A percentile compares a stretch with the other conserved stretches of the same genome.
Conservation (phyloP, 805 yeast species). For the Yamadazyma takamatsuzukensis region DNA sequence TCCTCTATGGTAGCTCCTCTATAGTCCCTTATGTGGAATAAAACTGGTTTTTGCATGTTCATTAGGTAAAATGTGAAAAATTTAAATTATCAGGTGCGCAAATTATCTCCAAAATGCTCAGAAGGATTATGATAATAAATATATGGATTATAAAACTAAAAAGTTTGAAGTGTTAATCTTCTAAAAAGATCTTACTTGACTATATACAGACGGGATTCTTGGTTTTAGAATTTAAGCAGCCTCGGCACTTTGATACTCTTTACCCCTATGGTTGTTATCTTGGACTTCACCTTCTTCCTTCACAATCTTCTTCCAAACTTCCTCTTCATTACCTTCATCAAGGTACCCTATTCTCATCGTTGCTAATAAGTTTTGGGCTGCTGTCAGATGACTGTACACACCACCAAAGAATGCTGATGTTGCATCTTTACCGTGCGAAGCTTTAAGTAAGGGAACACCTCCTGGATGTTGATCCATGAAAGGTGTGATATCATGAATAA, state of each 20-base stretch:
- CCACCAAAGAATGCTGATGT: conserved; percentile 95
- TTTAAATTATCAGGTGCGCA: too few species aligned
- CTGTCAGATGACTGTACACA: conserved; percentile 88
- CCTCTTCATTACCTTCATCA: conserved; percentile 75
- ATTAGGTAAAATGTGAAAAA: too few species aligned
- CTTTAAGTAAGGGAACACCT: conserved; percentile 70
- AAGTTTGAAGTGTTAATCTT: too few species aligned
- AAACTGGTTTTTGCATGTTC: conserved; percentile 10
- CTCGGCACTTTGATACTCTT: conserved; percentile 29
- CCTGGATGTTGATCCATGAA: conserved; percentile 94
- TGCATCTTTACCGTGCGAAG: conserved; percentile 90
- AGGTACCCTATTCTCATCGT: conserved; percentile 91
- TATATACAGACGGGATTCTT: too few species aligned
- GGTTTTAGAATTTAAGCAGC: conserved; percentile 25
- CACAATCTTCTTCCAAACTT: conserved; percentile 75
- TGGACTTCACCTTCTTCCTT: conserved; percentile 55
- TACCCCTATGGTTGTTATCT: conserved; percentile 17
- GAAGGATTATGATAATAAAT: neutral
- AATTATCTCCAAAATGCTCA: too few species aligned
- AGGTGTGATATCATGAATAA: conserved; percentile 90
- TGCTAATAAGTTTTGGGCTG: conserved; percentile 85
- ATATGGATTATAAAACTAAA: neutral
- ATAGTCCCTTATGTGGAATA: conserved; percentile 35
- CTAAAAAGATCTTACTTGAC: too few species aligned
- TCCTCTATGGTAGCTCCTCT: conserved; percentile 58